Base-by-base conservation (phyloP, 2,329 filamentous ascomycete species). In the Westerdykella sp. region DNA sequence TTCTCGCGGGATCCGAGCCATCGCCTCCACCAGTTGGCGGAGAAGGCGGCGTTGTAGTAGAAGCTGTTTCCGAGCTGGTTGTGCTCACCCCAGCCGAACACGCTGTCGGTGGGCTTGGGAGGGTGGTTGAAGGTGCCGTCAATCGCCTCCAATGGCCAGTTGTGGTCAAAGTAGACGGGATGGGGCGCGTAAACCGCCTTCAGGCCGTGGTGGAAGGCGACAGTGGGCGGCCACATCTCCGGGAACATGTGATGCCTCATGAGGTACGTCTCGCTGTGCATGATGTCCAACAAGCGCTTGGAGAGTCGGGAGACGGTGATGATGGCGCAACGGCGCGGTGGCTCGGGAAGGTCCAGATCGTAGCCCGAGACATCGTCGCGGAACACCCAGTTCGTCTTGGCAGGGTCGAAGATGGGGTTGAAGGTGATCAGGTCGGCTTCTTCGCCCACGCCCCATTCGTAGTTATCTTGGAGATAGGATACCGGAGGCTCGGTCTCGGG, bases 171-270 rank as follows among this genome's bases (percentile, higher is more conserved):
- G 65, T 82, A 90, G 37, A 90, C 79, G 1, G 86, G 85, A 64
- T 90, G 85, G 10, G 86, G 86, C 10, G 81, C 84, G 57, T 83
- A 87, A 4, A 88, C 83, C 4, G 84, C 81, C 68, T 91, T 91
- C 39, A 90, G 72, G 5, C 87, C 85, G 60, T 93, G 85, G 49
- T 88, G 78, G 14, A 91, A 73, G 0, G 84, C 80, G 21, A 84
- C 78, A 0, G 84, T 84, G 43, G 84, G 81, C 1, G 85, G 80
- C 47, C 82, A 85, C 85, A 91, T 89, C 62, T 91, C 86, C 0
- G 85, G 85, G 45, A 83, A 84, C 55, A 90, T 81, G 57, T 71
- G 69, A 59, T 88, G 84, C 56, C 85, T 84, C 49, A 84, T 83
- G 12, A 78, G 75, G 49, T 84, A 73, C 41, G 85, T 86, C 63